phyloP scores from a whole-genome alignment of 2,329 filamentous ascomycete genomes.

The Leptographium lundbergii region DNA sequence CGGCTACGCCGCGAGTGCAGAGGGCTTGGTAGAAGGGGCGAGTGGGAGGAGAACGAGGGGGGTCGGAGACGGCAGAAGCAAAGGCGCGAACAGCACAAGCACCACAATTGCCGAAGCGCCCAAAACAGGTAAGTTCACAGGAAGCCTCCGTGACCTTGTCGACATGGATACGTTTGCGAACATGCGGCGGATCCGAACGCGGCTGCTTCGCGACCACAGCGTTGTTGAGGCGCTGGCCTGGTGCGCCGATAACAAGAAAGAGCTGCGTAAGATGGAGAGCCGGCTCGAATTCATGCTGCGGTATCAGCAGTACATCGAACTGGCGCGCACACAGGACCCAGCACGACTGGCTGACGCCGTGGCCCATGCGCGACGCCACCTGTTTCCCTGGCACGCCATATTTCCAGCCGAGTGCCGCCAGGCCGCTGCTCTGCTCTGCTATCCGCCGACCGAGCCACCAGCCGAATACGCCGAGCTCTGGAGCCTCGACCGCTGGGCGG shows the following conservation, averaged over 20 bases:
- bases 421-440: conserved; percentile 71
- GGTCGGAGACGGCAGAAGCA: background rate
- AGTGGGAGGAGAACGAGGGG: background rate
- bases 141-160: conserved; percentile 62
- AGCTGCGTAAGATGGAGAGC: conserved; percentile 77
- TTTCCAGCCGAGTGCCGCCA: conserved; percentile 57
- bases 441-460: conserved; percentile 41
- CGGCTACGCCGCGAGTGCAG: conserved; percentile 69
- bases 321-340: conserved; percentile 56
- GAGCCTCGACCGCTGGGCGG: conserved; percentile 56
- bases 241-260: conserved; percentile 90
- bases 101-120: no score
- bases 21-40: conserved; percentile 53
- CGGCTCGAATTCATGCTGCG: conserved; percentile 88
- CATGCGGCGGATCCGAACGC: conserved; percentile 66
- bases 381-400: conserved; percentile 55
- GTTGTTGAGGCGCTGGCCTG: conserved; percentile 73
- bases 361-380: conserved; percentile 67
- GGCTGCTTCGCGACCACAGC: conserved; percentile 50
- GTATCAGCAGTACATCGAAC: conserved; percentile 88
- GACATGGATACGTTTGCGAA: conserved; percentile 80
- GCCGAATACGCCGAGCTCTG: conserved; percentile 49
- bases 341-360: conserved; percentile 64
- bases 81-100: background rate
- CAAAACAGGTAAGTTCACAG: no score